These are phyloP conservation scores for Aegilops sharonensis DNA, from an alignment of 176 grass and related monocot species.

Conservation along the genomic window DNA sequence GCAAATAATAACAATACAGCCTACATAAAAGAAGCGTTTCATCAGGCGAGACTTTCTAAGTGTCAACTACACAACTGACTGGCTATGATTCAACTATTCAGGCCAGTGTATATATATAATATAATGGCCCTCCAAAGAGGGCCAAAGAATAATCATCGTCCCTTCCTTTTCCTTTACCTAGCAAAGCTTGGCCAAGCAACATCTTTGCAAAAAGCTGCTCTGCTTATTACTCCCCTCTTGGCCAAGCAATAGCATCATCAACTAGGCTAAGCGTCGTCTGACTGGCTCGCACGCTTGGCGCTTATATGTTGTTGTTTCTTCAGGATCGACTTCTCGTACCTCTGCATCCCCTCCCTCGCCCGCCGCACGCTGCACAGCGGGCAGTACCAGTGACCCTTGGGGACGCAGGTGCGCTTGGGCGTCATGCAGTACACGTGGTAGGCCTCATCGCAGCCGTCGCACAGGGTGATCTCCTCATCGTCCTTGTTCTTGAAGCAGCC, in stretches of 20 bases:
- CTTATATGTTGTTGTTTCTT: constrained; percentile 32
- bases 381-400: constrained; percentile 80
- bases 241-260: neutral
- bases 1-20: neutral
- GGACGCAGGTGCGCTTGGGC: constrained; percentile 48
- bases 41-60: constrained; percentile 25
- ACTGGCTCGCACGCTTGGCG: neutral
- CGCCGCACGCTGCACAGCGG: constrained; percentile 47
- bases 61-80: constrained; percentile 30
- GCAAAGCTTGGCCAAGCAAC: constrained; percentile 2
- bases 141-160: constrained; percentile 17
- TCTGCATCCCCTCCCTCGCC: constrained; percentile 59
- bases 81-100: constrained; percentile 17
- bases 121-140: constrained; percentile 29
- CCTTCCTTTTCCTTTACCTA: neutral
- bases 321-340: constrained; percentile 58
- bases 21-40: constrained; percentile 5
- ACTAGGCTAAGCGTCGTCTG: neutral
- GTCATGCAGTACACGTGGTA: constrained; percentile 90
- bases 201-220: neutral
- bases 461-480: constrained; percentile 69
- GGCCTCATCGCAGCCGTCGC: constrained; percentile 87
- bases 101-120: constrained; percentile 13
- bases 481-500: constrained; percentile 69
- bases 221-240: constrained; percentile 1